Conservation (phyloP, 2,329 filamentous ascomycete genomes). For the Fusarium sp. region DNA sequence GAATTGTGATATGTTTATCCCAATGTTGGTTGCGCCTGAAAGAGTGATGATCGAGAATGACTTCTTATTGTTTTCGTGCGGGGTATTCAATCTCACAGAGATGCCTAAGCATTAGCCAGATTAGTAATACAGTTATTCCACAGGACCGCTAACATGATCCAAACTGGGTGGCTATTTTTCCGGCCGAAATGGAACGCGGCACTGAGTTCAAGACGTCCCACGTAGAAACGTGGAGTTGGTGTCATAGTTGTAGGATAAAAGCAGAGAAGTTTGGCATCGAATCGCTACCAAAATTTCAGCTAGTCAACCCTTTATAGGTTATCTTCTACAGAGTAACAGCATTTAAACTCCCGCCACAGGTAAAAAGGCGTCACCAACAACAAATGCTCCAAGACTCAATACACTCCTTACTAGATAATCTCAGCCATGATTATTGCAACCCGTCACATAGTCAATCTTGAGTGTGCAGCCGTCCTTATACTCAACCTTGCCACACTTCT, state of each 20-base stretch:
- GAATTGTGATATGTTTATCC: neutral
- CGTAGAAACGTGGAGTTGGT: neutral
- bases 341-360: fast-evolving
- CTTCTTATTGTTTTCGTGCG: too few species aligned
- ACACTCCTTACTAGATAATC: too few species aligned
- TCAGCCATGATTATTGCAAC: neutral
- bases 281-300: neutral
- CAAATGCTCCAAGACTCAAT: neutral
- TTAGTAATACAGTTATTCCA: too few species aligned
- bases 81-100: too few species aligned
- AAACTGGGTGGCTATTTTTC: neutral
- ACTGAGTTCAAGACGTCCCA: neutral
- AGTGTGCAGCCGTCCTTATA: fast-evolving
- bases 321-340: too few species aligned
- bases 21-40: neutral
- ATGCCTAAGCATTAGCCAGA: too few species aligned
- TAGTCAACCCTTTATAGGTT: neutral
- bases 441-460: neutral
- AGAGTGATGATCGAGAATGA: neutral
- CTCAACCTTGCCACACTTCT: neutral
- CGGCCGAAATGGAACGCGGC: neutral
- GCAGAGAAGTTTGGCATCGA: fast-evolving
- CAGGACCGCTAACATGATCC: too few species aligned
- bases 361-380: neutral
- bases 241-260: neutral